A percentile compares a stretch with the other conserved stretches of the same genome.
These are phyloP conservation scores for Leptographium procerum DNA, from an alignment of 2,329 filamentous ascomycete species.

Conservation along the genomic window DNA sequence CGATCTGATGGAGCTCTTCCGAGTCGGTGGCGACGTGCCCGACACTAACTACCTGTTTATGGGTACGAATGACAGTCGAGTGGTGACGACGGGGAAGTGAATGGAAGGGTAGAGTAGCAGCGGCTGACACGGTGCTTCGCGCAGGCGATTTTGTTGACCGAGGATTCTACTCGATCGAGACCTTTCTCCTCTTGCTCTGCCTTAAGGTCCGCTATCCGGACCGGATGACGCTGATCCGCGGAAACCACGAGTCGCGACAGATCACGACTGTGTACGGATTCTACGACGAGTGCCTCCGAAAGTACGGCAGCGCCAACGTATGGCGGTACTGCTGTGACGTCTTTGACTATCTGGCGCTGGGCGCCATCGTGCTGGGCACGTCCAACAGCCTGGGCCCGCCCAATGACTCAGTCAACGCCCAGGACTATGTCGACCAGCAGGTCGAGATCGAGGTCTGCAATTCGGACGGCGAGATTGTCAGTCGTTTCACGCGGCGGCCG, in stretches of 20 bases:
- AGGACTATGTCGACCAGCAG: constrained; percentile 51
- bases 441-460: constrained; percentile 92
- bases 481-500: constrained; percentile 39
- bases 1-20: constrained; percentile 92
- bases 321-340: constrained; percentile 97
- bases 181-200: constrained; percentile 87
- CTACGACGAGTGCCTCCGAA: constrained; percentile 92
- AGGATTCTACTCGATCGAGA: constrained; percentile 95
- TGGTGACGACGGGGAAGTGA: neutral
- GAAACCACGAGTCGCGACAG: constrained; percentile 91
- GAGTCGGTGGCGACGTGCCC: constrained; percentile 84
- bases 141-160: constrained; percentile 92
- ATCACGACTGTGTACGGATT: constrained; percentile 98
- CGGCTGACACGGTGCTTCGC: neutral
- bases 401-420: constrained; percentile 32
- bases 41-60: constrained; percentile 97
- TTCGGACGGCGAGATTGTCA: constrained; percentile 67
- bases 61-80: constrained; percentile 42
- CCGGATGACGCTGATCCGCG: constrained; percentile 89
- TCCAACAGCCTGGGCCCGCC: constrained; percentile 45
- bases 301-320: constrained; percentile 93
- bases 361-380: constrained; percentile 84
- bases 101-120: neutral
- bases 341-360: constrained; percentile 90
- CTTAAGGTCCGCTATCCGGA: constrained; percentile 96